A percentile compares a stretch with the other conserved stretches of the same genome.
These are phyloP conservation scores for Auxenochlorella pyrenoidosa DNA, from an alignment of 139 green algal genomes.

Conservation along the genomic window DNA sequence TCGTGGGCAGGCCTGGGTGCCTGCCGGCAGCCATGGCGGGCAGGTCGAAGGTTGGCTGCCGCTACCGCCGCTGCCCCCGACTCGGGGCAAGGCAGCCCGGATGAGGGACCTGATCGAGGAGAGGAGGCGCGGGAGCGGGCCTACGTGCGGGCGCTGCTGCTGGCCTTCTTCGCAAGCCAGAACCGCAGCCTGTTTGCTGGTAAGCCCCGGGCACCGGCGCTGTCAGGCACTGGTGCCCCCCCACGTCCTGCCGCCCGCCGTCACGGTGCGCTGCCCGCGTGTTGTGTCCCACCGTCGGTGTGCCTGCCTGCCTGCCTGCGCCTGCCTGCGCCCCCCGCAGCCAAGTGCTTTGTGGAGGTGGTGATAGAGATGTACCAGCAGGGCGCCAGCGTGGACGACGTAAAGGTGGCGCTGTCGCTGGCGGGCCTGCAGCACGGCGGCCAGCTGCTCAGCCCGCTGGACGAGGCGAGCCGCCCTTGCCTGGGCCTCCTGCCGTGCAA, in stretches of 20 bases:
- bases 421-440: conserved; percentile 32
- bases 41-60: neutral
- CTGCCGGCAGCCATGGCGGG: neutral
- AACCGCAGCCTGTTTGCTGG: conserved; percentile 62
- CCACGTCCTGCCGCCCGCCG: neutral
- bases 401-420: conserved; percentile 36
- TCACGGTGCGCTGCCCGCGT: no score
- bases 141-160: conserved; percentile 50
- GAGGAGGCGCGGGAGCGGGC: conserved; percentile 33
- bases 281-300: no score
- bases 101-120: neutral
- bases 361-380: conserved; percentile 54
- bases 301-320: neutral
- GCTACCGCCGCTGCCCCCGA: neutral
- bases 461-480: neutral
- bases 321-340: conserved; percentile 40
- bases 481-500: neutral
- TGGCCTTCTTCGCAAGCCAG: conserved; percentile 60
- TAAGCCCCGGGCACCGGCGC: neutral
- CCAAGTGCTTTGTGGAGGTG: conserved; percentile 76
- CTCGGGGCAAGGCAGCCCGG: neutral
- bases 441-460: neutral
- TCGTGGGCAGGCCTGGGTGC: neutral
- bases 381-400: conserved; percentile 49
- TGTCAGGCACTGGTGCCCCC: neutral